These are phyloP conservation scores for Eimeria sp. DNA, from an alignment of 169 alveolate species.

Conservation along the genomic window DNA sequence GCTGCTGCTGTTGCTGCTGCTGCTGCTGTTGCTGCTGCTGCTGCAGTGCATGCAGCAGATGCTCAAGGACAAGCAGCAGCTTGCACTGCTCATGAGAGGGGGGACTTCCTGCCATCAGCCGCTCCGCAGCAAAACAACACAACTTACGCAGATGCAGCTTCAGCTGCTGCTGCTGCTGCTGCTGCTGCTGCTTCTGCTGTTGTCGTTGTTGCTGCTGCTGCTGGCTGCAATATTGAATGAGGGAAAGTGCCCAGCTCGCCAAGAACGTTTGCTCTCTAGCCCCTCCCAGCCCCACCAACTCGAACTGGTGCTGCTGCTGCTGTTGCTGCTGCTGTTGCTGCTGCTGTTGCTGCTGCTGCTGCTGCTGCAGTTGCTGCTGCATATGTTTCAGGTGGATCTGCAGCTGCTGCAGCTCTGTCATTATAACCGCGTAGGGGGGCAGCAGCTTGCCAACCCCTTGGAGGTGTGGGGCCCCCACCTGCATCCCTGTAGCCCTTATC, in stretches of 20 bases:
- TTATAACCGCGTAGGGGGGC: conserved; percentile 4
- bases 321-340: conserved; percentile 17
- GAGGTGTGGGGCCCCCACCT: conserved; percentile 44
- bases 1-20: conserved; percentile 32
- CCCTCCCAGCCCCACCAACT: background rate
- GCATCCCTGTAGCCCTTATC: conserved; percentile 23
- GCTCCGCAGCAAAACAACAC: background rate
- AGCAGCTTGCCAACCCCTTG: background rate
- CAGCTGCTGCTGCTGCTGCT: conserved; percentile 29
- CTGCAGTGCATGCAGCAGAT: conserved; percentile 10
- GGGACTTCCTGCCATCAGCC: background rate
- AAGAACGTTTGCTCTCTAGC: conserved; percentile 1
- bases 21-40: conserved; percentile 30
- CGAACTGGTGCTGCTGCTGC: conserved; percentile 23
- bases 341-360: conserved; percentile 64
- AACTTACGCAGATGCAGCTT: background rate
- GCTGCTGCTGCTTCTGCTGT: conserved; percentile 40
- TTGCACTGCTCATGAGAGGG: background rate
- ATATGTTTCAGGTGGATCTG: background rate
- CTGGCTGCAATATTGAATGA: conserved; percentile 17
- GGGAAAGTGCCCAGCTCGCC: background rate
- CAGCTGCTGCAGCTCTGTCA: background rate
- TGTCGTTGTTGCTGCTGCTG: conserved; percentile 40
- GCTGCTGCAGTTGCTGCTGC: conserved; percentile 16
- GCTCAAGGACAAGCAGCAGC: background rate